Evolutionary conservation across 352 stramenopile genomes (phyloP), one percentile per base, ranked within the genome.

Genomic region (Albugo candida): DNA sequence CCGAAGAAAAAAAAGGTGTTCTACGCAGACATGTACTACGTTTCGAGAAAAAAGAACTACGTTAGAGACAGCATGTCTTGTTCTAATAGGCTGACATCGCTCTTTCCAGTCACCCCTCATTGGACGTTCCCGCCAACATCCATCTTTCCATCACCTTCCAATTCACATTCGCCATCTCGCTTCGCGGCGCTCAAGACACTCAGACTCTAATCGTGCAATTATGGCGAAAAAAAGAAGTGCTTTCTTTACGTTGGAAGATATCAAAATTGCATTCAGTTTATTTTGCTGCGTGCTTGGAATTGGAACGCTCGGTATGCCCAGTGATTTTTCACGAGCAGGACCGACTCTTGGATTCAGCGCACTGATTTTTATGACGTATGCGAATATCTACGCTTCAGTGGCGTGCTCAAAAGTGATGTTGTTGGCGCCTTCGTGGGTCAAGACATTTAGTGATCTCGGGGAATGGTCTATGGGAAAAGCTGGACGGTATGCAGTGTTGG

Each of bases 261-360:
- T 53, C 17, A 54, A 54, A 42, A 54, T 54, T 1, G 55, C 63
- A 13, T 76, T 75, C 59, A 77, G 72, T 51, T 61, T 80, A 53
- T 54, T 54, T 35, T 54, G 49, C 24, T 54, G 49, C 47, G 49
- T 54, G 44, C 53, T 54, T 41, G 49, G 49, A 36, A 47, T 54
- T 35, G 49, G 49, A 24, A 54, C 49, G 13, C 49, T 54, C 14
- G 49, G 49, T 31, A 54, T 54, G 49, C 49, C 49, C 17, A 47
- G 45, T 31, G 53, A 54, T 35, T 54, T 51, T 41, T 36, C 49
- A 10, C 43, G 49, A 8, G 49, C 49, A 27, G 49, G 49, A 6
- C 49, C 49, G 1, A 47, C 35, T 5, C 45, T 24, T 21, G 49
- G 44, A 14, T 54, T 47, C 5, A 21, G 52, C 19, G 49, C 49